phyloP scores from a whole-genome alignment of 495 filamentous ascomycete genomes.

The Penicillium nucicola region DNA sequence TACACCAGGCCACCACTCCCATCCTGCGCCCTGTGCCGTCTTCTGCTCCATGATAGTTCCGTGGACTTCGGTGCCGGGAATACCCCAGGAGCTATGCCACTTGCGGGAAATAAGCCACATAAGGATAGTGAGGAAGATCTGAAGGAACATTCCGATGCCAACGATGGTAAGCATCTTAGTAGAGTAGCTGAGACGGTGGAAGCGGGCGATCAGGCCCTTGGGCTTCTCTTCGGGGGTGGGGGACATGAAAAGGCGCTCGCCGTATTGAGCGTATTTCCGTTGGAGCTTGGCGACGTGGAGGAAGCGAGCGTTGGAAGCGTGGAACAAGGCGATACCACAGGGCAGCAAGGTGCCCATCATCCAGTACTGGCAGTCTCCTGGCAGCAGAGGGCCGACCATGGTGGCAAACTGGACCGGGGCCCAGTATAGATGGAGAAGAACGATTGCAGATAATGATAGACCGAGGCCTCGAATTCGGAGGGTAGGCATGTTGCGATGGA shows the following conservation, averaged over 20 bases:
- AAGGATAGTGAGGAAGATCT: constrained; percentile 52
- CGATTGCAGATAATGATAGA: constrained; percentile 55
- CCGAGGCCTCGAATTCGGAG: constrained; percentile 62
- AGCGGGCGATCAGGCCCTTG: constrained; percentile 21
- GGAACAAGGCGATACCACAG: constrained; percentile 67
- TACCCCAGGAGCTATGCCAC: constrained; percentile 58
- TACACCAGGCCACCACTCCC: constrained; percentile 67
- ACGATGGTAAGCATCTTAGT: constrained; percentile 24
- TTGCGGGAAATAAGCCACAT: constrained; percentile 65
- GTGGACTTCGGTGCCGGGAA: constrained; percentile 41
- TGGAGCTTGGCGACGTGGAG: constrained; percentile 55
- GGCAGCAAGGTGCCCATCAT: constrained; percentile 72
- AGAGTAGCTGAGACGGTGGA: constrained; percentile 28
- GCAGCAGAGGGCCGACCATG: constrained; percentile 55
- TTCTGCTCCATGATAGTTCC: constrained; percentile 36
- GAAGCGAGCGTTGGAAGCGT: constrained; percentile 64
- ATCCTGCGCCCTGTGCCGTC: constrained; percentile 47
- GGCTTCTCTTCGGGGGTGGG: constrained; percentile 1
- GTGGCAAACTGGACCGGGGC: constrained; percentile 57
- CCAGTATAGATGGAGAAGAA: constrained; percentile 64
- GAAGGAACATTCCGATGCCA: constrained; percentile 21
- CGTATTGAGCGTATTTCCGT: constrained; percentile 26
- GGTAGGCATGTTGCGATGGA: constrained; percentile 52
- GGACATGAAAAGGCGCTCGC: constrained; percentile 1
- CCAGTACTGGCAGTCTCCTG: constrained; percentile 63